Percentiles rank a stretch among this genome's conserved stretches.
Evolutionary conservation across 78 protist species (phyloP).

Genomic region (Pelomyxa schiedti): DNA sequence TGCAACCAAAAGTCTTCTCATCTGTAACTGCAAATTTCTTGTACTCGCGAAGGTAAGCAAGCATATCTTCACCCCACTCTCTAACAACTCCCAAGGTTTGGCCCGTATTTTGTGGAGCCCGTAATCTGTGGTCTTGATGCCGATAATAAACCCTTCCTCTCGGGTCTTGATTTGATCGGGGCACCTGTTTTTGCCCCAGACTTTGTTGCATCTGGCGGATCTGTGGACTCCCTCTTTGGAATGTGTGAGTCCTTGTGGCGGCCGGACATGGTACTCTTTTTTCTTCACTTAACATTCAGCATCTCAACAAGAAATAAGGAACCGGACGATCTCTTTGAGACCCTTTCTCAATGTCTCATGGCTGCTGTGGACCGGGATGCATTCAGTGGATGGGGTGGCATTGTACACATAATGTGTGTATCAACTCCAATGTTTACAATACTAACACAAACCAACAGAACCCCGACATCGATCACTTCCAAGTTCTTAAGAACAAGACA

Average conservation of each 20-base stretch:
- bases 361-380: slow-evolving; percentile 88
- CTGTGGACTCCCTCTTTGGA: slow-evolving; percentile 70
- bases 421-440: background rate
- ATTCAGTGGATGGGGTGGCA: slow-evolving; percentile 90
- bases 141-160: slow-evolving; percentile 67
- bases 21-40: slow-evolving; percentile 53
- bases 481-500: background rate
- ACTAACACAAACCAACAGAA: background rate
- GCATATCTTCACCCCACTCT: background rate
- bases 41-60: slow-evolving; percentile 61
- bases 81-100: slow-evolving; percentile 54
- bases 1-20: slow-evolving; percentile 64
- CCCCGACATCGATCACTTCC: background rate
- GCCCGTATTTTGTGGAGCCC: slow-evolving; percentile 88
- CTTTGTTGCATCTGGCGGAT: slow-evolving; percentile 83
- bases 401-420: slow-evolving; percentile 69
- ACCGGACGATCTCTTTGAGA: slow-evolving; percentile 71
- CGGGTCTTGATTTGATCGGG: slow-evolving; percentile 85
- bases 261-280: slow-evolving; percentile 53
- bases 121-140: slow-evolving; percentile 83
- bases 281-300: background rate
- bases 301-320: slow-evolving; percentile 7
- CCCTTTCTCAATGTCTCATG: slow-evolving; percentile 65
- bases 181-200: slow-evolving; percentile 58
- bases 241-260: slow-evolving; percentile 71